phyloP scores from a whole-genome alignment of 2,329 filamentous ascomycete genomes.

The Magnaporthiopsis incrustans region DNA sequence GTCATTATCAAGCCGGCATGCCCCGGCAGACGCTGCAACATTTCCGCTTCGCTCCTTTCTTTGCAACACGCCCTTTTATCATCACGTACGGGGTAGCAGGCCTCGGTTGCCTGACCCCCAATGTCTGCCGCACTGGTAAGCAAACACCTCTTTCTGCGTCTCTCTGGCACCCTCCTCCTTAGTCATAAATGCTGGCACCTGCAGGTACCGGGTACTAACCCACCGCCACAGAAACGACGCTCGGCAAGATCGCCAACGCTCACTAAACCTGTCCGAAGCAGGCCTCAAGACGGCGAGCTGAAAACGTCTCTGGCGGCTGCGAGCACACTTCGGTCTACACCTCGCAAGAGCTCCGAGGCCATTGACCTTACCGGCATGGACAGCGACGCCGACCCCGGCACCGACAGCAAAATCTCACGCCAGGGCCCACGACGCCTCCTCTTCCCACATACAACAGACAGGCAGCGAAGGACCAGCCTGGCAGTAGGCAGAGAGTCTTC shows the following conservation, averaged over 20 bases:
- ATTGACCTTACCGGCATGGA: neutral
- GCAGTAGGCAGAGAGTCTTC: neutral
- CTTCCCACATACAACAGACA: neutral
- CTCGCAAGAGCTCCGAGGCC: neutral
- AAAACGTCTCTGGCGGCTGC: neutral
- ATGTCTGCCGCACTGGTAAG: too few species aligned
- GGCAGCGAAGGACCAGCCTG: neutral
- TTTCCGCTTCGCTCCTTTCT: too few species aligned
- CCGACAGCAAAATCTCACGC: neutral
- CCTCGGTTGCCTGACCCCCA: too few species aligned
- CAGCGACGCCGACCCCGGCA: neutral
- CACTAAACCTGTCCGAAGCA: too few species aligned
- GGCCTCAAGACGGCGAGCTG: neutral
- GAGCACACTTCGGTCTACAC: too few species aligned
- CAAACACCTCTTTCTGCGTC: neutral
- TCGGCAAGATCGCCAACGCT: too few species aligned
- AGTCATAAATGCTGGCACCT: too few species aligned
- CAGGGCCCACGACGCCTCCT: neutral
- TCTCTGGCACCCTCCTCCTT: neutral
- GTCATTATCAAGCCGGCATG: too few species aligned
- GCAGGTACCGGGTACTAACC: neutral
- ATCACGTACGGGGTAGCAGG: too few species aligned
- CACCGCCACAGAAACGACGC: neutral
- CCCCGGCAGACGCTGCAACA: too few species aligned
- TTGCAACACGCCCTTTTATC: too few species aligned